Evolutionary conservation across 2,329 filamentous ascomycete species (phyloP).

Genomic region (Keithomyces neogunnii): DNA sequence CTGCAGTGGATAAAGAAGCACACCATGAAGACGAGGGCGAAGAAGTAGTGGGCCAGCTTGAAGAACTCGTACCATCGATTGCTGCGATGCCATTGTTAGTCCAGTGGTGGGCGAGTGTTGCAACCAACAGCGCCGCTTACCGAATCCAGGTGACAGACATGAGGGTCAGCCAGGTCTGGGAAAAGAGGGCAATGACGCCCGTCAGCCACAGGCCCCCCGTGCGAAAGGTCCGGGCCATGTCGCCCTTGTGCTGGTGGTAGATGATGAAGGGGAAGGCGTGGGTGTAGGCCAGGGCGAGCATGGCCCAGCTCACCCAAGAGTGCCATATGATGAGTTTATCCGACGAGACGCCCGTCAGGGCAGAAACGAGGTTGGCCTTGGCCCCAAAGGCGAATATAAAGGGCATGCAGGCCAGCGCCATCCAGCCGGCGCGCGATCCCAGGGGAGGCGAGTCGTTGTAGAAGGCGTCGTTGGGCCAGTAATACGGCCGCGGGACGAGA

Average conservation of each 20-base stretch:
- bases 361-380: constrained; percentile 49
- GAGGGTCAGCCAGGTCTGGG: constrained; percentile 47
- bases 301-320: constrained; percentile 44
- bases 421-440: constrained; percentile 42
- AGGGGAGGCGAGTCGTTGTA: constrained; percentile 45
- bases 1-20: constrained; percentile 56
- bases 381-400: constrained; percentile 41
- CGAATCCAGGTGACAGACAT: constrained; percentile 42
- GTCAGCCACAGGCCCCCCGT: constrained; percentile 43
- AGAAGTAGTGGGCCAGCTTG: constrained; percentile 46
- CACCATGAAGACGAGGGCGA: constrained; percentile 44
- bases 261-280: constrained; percentile 55
- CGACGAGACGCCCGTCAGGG: constrained; percentile 45
- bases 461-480: constrained; percentile 38
- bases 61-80: constrained; percentile 52
- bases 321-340: constrained; percentile 51
- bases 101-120: no score
- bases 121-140: constrained; percentile 19
- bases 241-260: constrained; percentile 36
- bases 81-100: constrained; percentile 19
- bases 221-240: constrained; percentile 38
- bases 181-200: constrained; percentile 43
- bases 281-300: constrained; percentile 46
- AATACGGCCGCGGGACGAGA: constrained; percentile 42
- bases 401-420: constrained; percentile 41